A percentile compares a stretch with the other conserved stretches of the same genome.
Evolutionary conservation across 306 rosid species (phyloP).

Genomic region (Ziziphus jujuba): DNA sequence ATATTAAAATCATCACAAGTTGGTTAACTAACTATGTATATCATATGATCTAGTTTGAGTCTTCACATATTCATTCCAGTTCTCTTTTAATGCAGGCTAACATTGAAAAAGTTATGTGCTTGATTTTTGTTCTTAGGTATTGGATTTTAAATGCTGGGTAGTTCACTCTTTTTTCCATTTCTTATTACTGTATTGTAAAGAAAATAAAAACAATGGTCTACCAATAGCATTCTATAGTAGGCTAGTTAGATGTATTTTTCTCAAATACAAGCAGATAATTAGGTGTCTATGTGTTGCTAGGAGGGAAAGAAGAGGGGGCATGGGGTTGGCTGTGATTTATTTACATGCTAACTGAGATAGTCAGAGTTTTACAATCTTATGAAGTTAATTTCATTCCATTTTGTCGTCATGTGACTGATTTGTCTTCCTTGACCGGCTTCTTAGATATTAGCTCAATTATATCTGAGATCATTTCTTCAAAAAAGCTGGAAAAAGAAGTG

Average conservation of each 20-base stretch:
- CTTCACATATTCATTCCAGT: neutral
- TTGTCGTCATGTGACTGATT: too few species aligned
- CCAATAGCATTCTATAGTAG: neutral
- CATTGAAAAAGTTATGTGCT: neutral
- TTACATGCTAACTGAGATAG: too few species aligned
- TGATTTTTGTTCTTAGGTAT: neutral
- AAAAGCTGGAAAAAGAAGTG: too few species aligned
- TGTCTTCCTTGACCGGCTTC: too few species aligned
- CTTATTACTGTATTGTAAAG: neutral
- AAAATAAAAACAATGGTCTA: conserved; percentile 6
- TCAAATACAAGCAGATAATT: too few species aligned
- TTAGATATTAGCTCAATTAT: too few species aligned
- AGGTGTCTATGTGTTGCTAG: too few species aligned
- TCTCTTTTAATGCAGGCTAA: neutral
- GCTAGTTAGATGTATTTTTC: neutral
- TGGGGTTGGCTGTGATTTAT: too few species aligned
- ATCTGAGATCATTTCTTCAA: too few species aligned
- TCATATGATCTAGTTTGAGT: neutral
- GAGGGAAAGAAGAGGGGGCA: too few species aligned
- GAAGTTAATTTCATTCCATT: too few species aligned
- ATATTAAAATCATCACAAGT: neutral
- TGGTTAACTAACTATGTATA: neutral
- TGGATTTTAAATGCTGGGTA: conserved; percentile 4
- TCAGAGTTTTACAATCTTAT: too few species aligned
- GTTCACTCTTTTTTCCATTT: neutral